Conservation (phyloP, 2,329 filamentous ascomycete species). For the Phoma sp. region DNA sequence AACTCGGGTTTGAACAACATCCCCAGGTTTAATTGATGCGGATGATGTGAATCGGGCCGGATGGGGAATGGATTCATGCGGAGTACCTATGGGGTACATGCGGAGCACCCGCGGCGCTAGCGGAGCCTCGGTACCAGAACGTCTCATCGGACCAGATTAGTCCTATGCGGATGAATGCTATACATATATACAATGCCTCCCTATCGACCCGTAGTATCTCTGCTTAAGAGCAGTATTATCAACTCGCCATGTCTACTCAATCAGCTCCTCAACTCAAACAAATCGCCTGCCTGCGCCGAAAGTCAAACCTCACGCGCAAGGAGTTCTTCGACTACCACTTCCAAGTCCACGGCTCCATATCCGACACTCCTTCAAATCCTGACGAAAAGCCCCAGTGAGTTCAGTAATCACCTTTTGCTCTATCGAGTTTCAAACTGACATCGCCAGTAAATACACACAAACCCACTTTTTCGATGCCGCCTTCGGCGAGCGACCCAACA, state of each 20-base stretch:
- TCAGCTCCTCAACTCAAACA: background rate
- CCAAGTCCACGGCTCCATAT: background rate
- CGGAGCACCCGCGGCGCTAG: background rate
- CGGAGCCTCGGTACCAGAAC: background rate
- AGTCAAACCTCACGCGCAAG: constrained; percentile 3
- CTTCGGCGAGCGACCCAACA: background rate
- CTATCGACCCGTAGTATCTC: background rate
- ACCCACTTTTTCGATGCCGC: constrained; percentile 9
- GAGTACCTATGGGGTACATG: background rate
- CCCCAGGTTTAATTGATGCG: background rate
- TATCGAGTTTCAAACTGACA: background rate
- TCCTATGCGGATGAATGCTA: background rate
- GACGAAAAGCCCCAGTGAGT: constrained; percentile 6
- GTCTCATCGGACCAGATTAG: background rate
- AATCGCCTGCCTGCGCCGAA: constrained; percentile 3
- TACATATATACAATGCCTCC: background rate
- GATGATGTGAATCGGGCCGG: background rate
- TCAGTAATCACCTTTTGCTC: background rate
- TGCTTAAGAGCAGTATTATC: background rate
- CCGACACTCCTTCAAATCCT: background rate
- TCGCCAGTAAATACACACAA: constrained; percentile 1
- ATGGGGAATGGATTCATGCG: background rate
- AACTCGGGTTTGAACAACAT: background rate
- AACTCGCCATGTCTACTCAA: background rate
- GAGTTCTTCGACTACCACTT: constrained; percentile 11